Conservation (phyloP, 352 stramenopile genomes). For the Halophytophthora polymorphica region DNA sequence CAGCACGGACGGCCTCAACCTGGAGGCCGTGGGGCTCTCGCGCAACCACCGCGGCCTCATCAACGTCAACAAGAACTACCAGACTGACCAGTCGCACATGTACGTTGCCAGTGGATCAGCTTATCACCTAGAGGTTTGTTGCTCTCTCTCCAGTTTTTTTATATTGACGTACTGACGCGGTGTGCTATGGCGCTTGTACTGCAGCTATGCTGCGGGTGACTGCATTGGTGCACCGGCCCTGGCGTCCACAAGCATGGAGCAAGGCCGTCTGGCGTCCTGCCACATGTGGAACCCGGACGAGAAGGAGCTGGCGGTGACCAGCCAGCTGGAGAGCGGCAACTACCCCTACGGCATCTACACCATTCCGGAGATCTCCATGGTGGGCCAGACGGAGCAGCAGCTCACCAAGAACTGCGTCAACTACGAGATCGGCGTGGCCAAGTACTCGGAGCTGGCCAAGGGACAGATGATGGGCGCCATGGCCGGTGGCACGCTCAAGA, state of each 20-base stretch:
- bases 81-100: conserved; percentile 83
- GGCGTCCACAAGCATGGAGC: conserved; percentile 90
- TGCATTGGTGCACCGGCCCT: conserved; percentile 88
- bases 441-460: conserved; percentile 83
- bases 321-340: conserved; percentile 66
- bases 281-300: conserved; percentile 79
- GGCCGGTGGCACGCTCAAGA: conserved; percentile 79
- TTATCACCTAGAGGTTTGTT: conserved; percentile 60
- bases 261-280: conserved; percentile 80
- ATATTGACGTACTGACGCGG: conserved; percentile 3
- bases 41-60: conserved; percentile 82
- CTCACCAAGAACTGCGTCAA: conserved; percentile 67
- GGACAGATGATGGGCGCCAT: conserved; percentile 83
- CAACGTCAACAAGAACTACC: conserved; percentile 87
- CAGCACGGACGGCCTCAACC: conserved; percentile 80
- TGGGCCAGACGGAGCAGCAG: conserved; percentile 88
- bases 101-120: conserved; percentile 52
- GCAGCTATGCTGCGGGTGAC: conserved; percentile 86
- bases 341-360: conserved; percentile 89
- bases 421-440: conserved; percentile 76
- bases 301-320: conserved; percentile 53
- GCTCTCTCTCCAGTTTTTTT: background rate
- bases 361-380: conserved; percentile 88
- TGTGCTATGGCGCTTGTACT: conserved; percentile 6
- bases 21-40: conserved; percentile 73